These are phyloP conservation scores for Dryas octopetala DNA, from an alignment of 306 rosid genomes.

Conservation along the genomic window DNA sequence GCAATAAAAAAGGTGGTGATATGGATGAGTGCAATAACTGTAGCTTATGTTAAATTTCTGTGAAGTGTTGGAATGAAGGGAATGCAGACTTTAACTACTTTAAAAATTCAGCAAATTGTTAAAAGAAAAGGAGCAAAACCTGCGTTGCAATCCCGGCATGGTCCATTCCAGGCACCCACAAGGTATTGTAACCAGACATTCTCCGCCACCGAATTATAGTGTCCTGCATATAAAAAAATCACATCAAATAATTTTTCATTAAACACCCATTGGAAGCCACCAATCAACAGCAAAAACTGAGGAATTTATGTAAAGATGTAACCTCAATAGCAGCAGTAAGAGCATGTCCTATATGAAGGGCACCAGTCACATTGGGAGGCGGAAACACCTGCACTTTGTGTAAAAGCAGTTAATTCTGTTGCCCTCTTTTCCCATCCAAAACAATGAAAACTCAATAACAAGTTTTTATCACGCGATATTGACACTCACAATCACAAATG, in stretches of 20 bases:
- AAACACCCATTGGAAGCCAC: slow-evolving; percentile 1
- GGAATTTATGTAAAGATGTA: slow-evolving; percentile 6
- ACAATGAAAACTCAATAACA: neutral
- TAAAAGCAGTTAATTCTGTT: neutral
- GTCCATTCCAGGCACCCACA: slow-evolving; percentile 99
- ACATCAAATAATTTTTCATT: neutral
- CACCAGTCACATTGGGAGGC: slow-evolving; percentile 96
- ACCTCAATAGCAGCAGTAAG: slow-evolving; percentile 96
- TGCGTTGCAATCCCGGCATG: slow-evolving; percentile 99
- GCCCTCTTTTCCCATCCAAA: neutral
- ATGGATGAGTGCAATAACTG: neutral
- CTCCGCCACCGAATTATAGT: slow-evolving; percentile 92
- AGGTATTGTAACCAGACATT: slow-evolving; percentile 86
- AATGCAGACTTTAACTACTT: neutral
- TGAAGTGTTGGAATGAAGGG: neutral
- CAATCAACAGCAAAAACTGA: slow-evolving; percentile 7
- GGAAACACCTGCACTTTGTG: slow-evolving; percentile 73
- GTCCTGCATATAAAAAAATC: slow-evolving; percentile 57
- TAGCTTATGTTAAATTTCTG: neutral
- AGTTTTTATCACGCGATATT: slow-evolving; percentile 1
- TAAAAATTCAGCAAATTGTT: neutral
- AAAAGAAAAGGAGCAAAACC: slow-evolving; percentile 41
- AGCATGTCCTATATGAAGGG: slow-evolving; percentile 96
- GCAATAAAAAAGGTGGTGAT: neutral
- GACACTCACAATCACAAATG: slow-evolving; percentile 81